Conservation (phyloP, 768 basidiomycete genomes). For the Podaxis rugospora region DNA sequence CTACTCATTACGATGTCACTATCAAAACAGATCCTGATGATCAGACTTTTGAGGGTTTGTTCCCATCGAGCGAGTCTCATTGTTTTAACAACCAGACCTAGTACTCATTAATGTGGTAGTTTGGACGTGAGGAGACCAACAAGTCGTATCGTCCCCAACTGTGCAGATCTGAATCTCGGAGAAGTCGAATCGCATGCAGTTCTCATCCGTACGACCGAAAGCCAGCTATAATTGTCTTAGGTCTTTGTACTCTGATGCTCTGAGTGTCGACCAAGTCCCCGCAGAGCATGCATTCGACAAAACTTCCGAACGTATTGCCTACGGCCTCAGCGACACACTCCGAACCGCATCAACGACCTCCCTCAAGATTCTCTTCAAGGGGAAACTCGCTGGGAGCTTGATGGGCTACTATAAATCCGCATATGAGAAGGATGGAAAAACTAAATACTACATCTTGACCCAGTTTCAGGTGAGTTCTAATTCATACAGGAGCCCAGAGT, state of each 20-base stretch:
- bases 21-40: conserved; percentile 79
- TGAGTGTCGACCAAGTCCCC: conserved; percentile 42
- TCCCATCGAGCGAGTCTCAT: conserved; percentile 52
- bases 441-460: conserved; percentile 71
- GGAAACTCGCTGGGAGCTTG: conserved; percentile 66
- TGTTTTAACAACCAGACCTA: neutral
- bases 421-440: conserved; percentile 59
- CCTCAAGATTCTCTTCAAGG: conserved; percentile 66
- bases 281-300: conserved; percentile 49
- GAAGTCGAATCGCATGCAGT: conserved; percentile 22
- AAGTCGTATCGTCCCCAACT: conserved; percentile 61
- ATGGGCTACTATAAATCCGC: conserved; percentile 77
- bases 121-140: conserved; percentile 62
- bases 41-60: conserved; percentile 71
- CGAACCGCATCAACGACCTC: conserved; percentile 66
- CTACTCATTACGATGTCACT: conserved; percentile 74
- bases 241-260: conserved; percentile 48
- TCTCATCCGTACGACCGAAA: neutral
- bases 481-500: neutral
- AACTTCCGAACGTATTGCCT: conserved; percentile 58
- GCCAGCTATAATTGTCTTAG: conserved; percentile 17
- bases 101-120: conserved; percentile 28
- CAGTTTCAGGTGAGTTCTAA: conserved; percentile 69
- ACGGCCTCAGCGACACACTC: conserved; percentile 53
- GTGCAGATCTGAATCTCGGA: conserved; percentile 53